Evolutionary conservation across 345 rosid genomes (phyloP), one percentile per base, ranked within the genome.

Genomic region (Psidium friedrichsthalianum): DNA sequence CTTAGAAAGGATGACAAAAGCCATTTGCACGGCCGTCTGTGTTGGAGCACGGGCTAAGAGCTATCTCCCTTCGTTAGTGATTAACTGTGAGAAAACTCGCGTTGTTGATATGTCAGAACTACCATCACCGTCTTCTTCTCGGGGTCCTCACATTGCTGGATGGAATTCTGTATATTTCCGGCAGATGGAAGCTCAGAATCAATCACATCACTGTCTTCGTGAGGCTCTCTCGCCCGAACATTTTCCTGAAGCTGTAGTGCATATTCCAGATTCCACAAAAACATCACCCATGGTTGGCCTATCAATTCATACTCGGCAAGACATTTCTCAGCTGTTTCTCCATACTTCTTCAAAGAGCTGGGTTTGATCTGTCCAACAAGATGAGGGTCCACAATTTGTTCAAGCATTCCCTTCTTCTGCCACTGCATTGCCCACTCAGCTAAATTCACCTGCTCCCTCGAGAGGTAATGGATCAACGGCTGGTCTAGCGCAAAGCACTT

Each of bases 401-500:
- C 90, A 0, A 97, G 96, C 95, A 91, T 88, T 18, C 98, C 98
- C 85, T 91, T 97, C 91, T 90, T 95, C 90, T 95, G 98, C 99
- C 99, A 97, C 61, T 92, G 94, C 86, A 97, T 94, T 29, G 98
- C 99, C 98, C 99, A 97, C 87, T 97, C 99, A 0, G 96, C 98
- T 90, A 97, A 87, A 90, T 97, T 97, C 85, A 96, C 98, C 86
- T 97, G 98, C 87, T 97, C 99, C 88, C 98, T 91, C 1, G 93
- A 88, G n/a, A 97, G 98, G 98, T 85, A 94, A 89, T 15, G 99
- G 99, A 84, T 97, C 98, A 81, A 97, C 96, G 9, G 98, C 99
- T 0, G 98, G 98, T 89, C 99, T 90, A 36, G 98, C 98, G 84
- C 99, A 97, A 47, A 97, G 98, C 85, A 97, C 98, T 88, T 97